Percentiles rank a stretch among this genome's conserved stretches.
phyloP scores from a whole-genome alignment of 495 filamentous ascomycete species.

The Parathielavia appendiculata region DNA sequence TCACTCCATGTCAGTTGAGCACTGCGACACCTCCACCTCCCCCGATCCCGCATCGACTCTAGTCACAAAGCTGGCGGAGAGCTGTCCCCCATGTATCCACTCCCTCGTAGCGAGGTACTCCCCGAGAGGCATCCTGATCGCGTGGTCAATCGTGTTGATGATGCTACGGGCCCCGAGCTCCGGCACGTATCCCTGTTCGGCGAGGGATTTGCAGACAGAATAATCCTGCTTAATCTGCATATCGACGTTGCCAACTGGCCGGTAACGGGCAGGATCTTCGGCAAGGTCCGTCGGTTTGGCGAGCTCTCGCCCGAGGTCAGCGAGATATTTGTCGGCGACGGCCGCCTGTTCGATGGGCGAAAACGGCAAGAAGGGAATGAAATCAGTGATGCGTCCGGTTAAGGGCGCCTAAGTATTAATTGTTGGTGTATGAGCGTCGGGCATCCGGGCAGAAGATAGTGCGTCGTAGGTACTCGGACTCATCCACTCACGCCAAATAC shows the following conservation, averaged over 20 bases:
- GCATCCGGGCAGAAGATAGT: too few species aligned
- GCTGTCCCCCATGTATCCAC: not conserved
- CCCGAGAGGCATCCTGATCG: slow-evolving; percentile 2
- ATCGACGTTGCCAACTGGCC: slow-evolving; percentile 35
- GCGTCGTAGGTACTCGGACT: not conserved
- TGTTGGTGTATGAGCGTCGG: too few species aligned
- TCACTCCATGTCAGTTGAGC: not conserved
- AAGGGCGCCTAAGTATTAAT: slow-evolving; percentile 29
- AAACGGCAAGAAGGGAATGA: slow-evolving; percentile 49
- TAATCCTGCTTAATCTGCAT: slow-evolving; percentile 33
- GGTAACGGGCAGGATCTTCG: slow-evolving; percentile 14
- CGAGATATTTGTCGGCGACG: slow-evolving; percentile 43
- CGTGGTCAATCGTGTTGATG: not conserved
- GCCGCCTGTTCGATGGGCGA: slow-evolving; percentile 39
- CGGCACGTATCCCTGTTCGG: slow-evolving; percentile 32
- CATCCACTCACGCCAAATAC: slow-evolving; percentile 29
- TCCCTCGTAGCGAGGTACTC: slow-evolving; percentile 1
- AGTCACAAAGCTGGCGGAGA: not conserved
- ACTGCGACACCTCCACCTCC: not conserved
- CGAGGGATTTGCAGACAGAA: slow-evolving; percentile 35
- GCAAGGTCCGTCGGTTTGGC: slow-evolving; percentile 28
- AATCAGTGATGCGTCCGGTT: slow-evolving; percentile 39
- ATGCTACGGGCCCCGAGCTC: slow-evolving; percentile 42
- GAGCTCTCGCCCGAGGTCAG: slow-evolving; percentile 32
- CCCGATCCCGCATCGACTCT: not conserved